Evolutionary conservation across 2,329 filamentous ascomycete species (phyloP).

Genomic region (Phoma herbarum): DNA sequence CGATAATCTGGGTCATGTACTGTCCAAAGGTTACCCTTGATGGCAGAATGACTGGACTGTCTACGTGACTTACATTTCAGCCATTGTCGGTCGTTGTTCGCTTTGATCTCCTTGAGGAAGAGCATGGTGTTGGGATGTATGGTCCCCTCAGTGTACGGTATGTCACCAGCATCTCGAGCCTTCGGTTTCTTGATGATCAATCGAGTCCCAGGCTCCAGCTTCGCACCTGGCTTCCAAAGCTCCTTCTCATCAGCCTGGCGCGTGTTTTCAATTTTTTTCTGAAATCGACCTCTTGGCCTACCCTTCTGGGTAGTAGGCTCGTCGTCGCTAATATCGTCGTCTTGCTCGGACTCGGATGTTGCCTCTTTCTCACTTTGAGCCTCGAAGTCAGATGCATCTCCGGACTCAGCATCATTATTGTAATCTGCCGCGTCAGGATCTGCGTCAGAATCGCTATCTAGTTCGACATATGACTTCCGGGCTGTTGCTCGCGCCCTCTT

Average conservation of each 20-base stretch:
- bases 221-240: conserved; percentile 66
- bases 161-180: conserved; percentile 66
- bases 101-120: conserved; percentile 66
- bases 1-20: conserved; percentile 84
- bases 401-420: conserved; percentile 29
- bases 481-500: conserved; percentile 47
- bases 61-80: conserved; percentile 63
- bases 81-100: conserved; percentile 71
- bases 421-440: background rate
- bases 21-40: conserved; percentile 49
- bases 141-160: conserved; percentile 64
- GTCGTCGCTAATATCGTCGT: conserved; percentile 42
- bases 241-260: conserved; percentile 55
- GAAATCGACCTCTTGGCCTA: conserved; percentile 29
- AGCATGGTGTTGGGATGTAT: conserved; percentile 71
- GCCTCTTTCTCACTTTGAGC: conserved; percentile 46
- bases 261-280: conserved; percentile 27
- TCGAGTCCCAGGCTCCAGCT: conserved; percentile 66
- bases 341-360: conserved; percentile 45
- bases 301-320: conserved; percentile 40
- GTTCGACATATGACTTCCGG: conserved; percentile 48
- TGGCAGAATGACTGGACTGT: no score
- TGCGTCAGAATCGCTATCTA: conserved; percentile 35
- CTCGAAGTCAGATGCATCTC: conserved; percentile 54
- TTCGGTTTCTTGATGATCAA: conserved; percentile 71